Conservation (phyloP, 2,329 filamentous ascomycete genomes). For the Apiospora marii region DNA sequence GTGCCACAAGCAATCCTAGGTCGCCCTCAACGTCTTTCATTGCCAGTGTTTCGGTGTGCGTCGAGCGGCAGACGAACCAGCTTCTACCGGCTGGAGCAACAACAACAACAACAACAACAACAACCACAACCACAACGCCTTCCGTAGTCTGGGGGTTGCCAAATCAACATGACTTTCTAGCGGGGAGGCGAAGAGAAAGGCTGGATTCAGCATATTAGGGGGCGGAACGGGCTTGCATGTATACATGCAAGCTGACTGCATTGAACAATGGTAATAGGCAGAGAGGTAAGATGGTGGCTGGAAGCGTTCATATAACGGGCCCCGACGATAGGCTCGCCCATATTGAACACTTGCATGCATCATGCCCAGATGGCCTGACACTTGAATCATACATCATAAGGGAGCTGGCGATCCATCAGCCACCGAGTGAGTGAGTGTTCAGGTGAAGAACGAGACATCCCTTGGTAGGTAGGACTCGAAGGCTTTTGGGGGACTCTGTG, state of each 20-base stretch:
- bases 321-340: background rate
- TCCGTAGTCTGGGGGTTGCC: background rate
- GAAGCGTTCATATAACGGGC: background rate
- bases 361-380: background rate
- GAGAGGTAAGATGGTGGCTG: background rate
- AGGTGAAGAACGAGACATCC: background rate
- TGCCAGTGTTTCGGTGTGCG: background rate
- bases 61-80: background rate
- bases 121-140: background rate
- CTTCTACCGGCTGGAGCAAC: background rate
- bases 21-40: background rate
- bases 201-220: background rate
- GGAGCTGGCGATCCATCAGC: background rate
- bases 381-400: background rate
- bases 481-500: background rate
- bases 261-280: background rate
- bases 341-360: background rate
- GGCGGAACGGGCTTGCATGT: background rate
- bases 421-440: background rate
- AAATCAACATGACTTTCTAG: background rate
- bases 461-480: background rate
- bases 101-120: background rate
- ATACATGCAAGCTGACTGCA: slow-evolving; percentile 5
- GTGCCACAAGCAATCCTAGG: background rate
- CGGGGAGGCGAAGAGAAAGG: background rate